A percentile compares a stretch with the other conserved stretches of the same genome.
These are phyloP conservation scores for Cinnamomum chago DNA, from an alignment of 164 flowering plant genomes.

Conservation along the genomic window DNA sequence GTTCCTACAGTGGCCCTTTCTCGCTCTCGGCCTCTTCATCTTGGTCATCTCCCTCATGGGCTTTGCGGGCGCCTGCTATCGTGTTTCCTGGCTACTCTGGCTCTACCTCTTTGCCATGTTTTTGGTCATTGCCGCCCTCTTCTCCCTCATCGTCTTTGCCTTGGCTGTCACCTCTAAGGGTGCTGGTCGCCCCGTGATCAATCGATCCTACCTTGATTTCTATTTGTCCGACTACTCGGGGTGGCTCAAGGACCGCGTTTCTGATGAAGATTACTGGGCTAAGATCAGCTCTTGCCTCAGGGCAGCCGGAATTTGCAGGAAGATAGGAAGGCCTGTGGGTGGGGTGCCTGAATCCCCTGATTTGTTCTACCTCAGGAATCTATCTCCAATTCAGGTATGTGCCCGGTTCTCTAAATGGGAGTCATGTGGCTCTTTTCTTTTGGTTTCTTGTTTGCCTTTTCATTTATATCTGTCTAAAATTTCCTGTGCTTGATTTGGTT, in stretches of 20 bases:
- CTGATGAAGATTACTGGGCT: slow-evolving; percentile 49
- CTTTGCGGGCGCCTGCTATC: slow-evolving; percentile 55
- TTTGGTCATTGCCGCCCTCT: slow-evolving; percentile 47
- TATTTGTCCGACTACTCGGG: slow-evolving; percentile 73
- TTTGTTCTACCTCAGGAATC: slow-evolving; percentile 54
- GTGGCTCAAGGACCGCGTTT: slow-evolving; percentile 73
- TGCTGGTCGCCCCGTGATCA: slow-evolving; percentile 48
- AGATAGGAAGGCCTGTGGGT: slow-evolving; percentile 32
- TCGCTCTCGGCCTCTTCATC: slow-evolving; percentile 51
- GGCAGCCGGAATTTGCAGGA: slow-evolving; percentile 58
- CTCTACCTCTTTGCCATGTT: slow-evolving; percentile 64
- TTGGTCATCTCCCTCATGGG: slow-evolving; percentile 60
- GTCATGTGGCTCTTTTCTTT: background rate
- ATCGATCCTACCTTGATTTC: slow-evolving; percentile 62
- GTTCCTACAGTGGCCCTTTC: slow-evolving; percentile 47
- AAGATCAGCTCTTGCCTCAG: slow-evolving; percentile 72
- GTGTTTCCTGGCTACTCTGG: slow-evolving; percentile 61
- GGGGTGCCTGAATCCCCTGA: slow-evolving; percentile 68
- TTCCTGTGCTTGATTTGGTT: too few species aligned
- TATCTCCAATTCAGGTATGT: slow-evolving; percentile 67
- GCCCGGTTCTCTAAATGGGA: too few species aligned
- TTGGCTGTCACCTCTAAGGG: slow-evolving; percentile 68
- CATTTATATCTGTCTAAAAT: too few species aligned
- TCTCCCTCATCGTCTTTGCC: slow-evolving; percentile 58
- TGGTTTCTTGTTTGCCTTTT: background rate